Conservation (phyloP, 2,329 filamentous ascomycete species). For the Pseudogymnoascus sp. region DNA sequence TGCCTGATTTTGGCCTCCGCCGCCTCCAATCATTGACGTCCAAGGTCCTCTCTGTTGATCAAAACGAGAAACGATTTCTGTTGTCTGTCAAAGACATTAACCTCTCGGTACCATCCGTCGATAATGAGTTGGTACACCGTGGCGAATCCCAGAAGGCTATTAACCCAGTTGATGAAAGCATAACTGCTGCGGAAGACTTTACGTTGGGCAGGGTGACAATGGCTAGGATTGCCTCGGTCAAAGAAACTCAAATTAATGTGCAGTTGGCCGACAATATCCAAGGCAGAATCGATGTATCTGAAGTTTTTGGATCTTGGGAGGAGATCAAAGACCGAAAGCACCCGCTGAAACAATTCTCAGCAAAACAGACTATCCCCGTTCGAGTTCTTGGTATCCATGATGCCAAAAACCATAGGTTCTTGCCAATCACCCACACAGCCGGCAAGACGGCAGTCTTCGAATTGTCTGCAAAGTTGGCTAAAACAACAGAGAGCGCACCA, state of each 20-base stretch:
- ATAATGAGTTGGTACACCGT: conserved; percentile 26
- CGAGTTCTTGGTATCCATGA: conserved; percentile 83
- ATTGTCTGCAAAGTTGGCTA: conserved; percentile 68
- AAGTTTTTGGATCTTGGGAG: conserved; percentile 81
- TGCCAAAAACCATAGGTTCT: conserved; percentile 79
- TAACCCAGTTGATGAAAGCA: conserved; percentile 56
- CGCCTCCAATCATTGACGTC: conserved; percentile 68
- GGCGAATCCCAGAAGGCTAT: conserved; percentile 34
- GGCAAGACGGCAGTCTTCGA: conserved; percentile 75
- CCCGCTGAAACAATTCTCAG: conserved; percentile 66
- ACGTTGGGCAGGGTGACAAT: conserved; percentile 63
- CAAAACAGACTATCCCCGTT: conserved; percentile 62
- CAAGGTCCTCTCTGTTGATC: conserved; percentile 64
- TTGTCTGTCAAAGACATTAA: conserved; percentile 48
- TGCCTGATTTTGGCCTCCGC: conserved; percentile 69
- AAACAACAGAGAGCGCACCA: conserved; percentile 42
- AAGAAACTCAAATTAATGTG: conserved; percentile 88
- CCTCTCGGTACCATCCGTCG: background rate
- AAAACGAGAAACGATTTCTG: conserved; percentile 59
- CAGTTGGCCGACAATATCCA: conserved; percentile 78
- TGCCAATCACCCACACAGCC: conserved; percentile 80
- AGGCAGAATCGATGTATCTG: conserved; percentile 87
- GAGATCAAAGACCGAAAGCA: conserved; percentile 75
- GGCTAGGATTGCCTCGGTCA: conserved; percentile 73
- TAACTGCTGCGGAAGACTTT: conserved; percentile 63